phyloP scores from a whole-genome alignment of 805 yeast species.

The Zygoascus flipseniorum region DNA sequence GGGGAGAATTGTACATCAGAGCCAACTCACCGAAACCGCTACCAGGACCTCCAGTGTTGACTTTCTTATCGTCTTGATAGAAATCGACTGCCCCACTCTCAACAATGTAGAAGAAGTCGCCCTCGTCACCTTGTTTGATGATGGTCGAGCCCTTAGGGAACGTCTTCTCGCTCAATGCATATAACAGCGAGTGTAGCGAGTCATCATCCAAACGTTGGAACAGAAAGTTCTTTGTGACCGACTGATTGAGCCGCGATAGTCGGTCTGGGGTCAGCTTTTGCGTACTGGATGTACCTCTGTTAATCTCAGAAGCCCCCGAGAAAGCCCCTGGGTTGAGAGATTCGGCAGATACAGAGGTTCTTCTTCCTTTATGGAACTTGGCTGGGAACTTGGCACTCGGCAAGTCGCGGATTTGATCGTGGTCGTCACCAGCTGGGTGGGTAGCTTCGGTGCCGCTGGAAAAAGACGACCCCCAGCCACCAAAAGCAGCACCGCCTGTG shows the following conservation, averaged over 20 bases:
- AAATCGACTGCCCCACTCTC: constrained; percentile 82
- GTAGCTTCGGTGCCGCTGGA: neutral
- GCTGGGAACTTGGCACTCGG: constrained; percentile 32
- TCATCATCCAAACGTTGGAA: constrained; percentile 77
- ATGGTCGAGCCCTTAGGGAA: constrained; percentile 54
- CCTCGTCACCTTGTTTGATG: constrained; percentile 88
- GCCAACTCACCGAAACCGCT: constrained; percentile 95
- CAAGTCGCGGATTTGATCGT: constrained; percentile 13
- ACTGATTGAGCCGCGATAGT: constrained; percentile 54
- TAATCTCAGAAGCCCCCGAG: constrained; percentile 8
- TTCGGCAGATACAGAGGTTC: constrained; percentile 88
- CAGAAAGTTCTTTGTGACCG: constrained; percentile 73
- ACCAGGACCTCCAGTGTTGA: constrained; percentile 73
- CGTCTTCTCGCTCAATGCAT: constrained; percentile 71
- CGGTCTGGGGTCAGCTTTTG: constrained; percentile 38
- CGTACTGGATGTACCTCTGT: neutral
- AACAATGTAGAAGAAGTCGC: constrained; percentile 82
- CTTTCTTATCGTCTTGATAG: constrained; percentile 59
- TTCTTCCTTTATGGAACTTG: constrained; percentile 60
- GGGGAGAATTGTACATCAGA: constrained; percentile 92
- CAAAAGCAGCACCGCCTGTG: neutral
- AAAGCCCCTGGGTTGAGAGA: constrained; percentile 16
- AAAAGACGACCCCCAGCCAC: neutral
- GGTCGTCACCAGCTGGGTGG: neutral
- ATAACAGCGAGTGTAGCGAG: constrained; percentile 66